Evolutionary conservation across 2,329 filamentous ascomycete species (phyloP).

Genomic region (Tolypocladium sp.): DNA sequence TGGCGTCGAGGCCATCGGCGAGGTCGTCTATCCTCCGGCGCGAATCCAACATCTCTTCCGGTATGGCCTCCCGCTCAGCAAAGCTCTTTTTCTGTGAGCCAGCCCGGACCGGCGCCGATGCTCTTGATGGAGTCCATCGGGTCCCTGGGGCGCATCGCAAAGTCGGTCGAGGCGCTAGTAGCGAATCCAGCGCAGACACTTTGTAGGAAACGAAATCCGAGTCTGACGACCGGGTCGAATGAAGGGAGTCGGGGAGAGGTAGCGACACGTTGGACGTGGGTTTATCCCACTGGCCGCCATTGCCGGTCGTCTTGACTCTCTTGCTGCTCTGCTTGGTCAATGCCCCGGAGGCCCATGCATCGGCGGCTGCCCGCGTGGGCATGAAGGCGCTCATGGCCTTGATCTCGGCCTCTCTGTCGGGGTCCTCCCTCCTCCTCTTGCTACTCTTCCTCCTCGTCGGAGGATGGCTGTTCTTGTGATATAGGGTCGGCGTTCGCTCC

Average conservation of each 20-base stretch:
- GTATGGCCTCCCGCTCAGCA: slow-evolving; percentile 41
- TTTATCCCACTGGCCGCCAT: slow-evolving; percentile 45
- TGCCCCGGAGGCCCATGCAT: slow-evolving; percentile 50
- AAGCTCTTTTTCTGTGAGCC: slow-evolving; percentile 44
- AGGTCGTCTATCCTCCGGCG: slow-evolving; percentile 60
- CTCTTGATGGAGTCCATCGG: slow-evolving; percentile 40
- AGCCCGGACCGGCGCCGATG: slow-evolving; percentile 35
- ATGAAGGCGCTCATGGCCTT: slow-evolving; percentile 69
- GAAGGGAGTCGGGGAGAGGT: slow-evolving; percentile 62
- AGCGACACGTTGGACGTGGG: slow-evolving; percentile 67
- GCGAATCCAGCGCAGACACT: slow-evolving; percentile 67
- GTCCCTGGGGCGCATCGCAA: slow-evolving; percentile 64
- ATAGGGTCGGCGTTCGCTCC: slow-evolving; percentile 38
- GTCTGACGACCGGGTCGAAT: slow-evolving; percentile 66
- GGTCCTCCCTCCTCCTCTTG: slow-evolving; percentile 68
- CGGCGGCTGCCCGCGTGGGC: slow-evolving; percentile 53
- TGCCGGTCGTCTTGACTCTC: slow-evolving; percentile 47
- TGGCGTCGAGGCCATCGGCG: slow-evolving; percentile 77
- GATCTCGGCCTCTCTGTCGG: slow-evolving; percentile 77
- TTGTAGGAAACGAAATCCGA: slow-evolving; percentile 68
- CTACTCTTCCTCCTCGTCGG: slow-evolving; percentile 62
- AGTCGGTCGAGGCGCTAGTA: slow-evolving; percentile 72
- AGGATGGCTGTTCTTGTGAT: slow-evolving; percentile 53
- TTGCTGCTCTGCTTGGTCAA: slow-evolving; percentile 55
- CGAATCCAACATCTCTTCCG: slow-evolving; percentile 50